Evolutionary conservation across 257 asterid species (phyloP).

Genomic region (Scutellaria minor): DNA sequence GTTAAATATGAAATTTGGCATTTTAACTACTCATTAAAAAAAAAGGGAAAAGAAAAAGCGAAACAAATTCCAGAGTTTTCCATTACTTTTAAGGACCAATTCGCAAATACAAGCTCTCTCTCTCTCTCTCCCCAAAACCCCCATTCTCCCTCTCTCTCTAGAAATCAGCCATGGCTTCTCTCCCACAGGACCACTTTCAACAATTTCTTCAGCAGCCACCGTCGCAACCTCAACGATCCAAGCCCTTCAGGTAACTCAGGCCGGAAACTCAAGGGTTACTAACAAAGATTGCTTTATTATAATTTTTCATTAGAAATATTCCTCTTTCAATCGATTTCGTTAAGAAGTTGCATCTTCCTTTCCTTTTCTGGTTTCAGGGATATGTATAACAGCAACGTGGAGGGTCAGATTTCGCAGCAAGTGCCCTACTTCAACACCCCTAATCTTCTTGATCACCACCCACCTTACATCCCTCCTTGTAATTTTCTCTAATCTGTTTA

Average conservation of each 20-base stretch:
- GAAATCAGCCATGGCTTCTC: slow-evolving; percentile 64
- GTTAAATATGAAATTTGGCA: no score
- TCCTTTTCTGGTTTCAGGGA: slow-evolving; percentile 52
- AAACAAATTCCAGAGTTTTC: slow-evolving; percentile 35
- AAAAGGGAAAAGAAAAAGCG: neutral
- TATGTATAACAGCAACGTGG: slow-evolving; percentile 65
- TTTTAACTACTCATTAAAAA: no score
- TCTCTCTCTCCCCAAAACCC: slow-evolving; percentile 2
- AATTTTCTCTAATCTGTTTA: slow-evolving; percentile 27
- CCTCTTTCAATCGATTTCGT: slow-evolving; percentile 17
- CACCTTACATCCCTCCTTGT: slow-evolving; percentile 96
- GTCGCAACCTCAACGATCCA: slow-evolving; percentile 56
- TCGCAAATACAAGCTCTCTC: slow-evolving; percentile 39
- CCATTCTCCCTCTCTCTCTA: slow-evolving; percentile 36
- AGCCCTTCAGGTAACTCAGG: slow-evolving; percentile 59
- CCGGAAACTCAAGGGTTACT: neutral
- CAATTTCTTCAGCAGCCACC: slow-evolving; percentile 61
- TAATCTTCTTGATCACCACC: slow-evolving; percentile 84
- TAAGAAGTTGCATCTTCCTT: slow-evolving; percentile 9
- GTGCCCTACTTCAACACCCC: slow-evolving; percentile 63
- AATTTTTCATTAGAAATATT: slow-evolving; percentile 6
- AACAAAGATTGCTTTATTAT: neutral
- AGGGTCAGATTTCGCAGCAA: slow-evolving; percentile 79
- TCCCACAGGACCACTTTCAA: slow-evolving; percentile 69
- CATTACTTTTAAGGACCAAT: slow-evolving; percentile 38